Conservation (phyloP, 305 asterid genomes). For the Rubia peregrina region DNA sequence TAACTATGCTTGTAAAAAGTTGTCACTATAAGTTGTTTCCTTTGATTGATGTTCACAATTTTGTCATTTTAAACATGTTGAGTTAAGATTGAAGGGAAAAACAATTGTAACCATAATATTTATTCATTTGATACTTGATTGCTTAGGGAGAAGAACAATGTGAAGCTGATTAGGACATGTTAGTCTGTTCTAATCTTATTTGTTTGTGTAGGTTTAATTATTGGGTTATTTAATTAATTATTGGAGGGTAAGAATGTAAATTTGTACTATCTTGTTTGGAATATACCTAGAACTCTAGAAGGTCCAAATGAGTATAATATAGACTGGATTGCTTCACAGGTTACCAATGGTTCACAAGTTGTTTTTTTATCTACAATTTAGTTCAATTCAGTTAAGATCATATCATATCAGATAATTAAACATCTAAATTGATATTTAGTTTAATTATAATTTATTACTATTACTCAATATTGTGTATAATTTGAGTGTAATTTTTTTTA, state of each 20-base stretch:
- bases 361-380: not conserved
- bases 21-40: too few species aligned
- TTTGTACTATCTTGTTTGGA: slow-evolving; percentile 8
- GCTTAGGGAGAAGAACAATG: not conserved
- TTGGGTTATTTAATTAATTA: not conserved
- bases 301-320: not conserved
- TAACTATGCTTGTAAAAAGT: too few species aligned
- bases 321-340: not conserved
- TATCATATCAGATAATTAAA: too few species aligned
- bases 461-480: too few species aligned
- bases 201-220: not conserved
- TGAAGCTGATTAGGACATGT: not conserved
- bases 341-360: not conserved
- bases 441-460: too few species aligned
- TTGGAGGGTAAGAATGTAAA: slow-evolving; percentile 15
- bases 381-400: too few species aligned
- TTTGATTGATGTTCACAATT: not conserved
- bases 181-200: not conserved
- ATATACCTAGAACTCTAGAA: slow-evolving; percentile 25
- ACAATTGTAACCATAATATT: too few species aligned
- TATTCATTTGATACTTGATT: not conserved
- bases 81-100: not conserved
- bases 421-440: too few species aligned
- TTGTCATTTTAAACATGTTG: not conserved
- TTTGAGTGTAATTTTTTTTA: too few species aligned